phyloP scores from a whole-genome alignment of 768 basidiomycete species.

The Peribolospora baueri region DNA sequence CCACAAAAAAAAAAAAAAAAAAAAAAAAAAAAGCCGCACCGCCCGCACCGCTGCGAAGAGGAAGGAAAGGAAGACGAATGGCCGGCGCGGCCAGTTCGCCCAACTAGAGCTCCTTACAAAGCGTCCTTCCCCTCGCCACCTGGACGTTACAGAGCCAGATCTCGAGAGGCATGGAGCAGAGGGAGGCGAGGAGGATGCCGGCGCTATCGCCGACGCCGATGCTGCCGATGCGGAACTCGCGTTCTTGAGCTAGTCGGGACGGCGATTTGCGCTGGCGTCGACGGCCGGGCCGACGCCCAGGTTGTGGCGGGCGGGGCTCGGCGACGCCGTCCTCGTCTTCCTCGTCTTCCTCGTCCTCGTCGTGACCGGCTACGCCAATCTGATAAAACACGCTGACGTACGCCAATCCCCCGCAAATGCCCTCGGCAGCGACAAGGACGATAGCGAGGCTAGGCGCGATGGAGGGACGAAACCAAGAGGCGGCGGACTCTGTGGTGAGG shows the following conservation, averaged over 20 bases:
- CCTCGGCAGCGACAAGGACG: constrained; percentile 58
- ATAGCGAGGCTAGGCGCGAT: constrained; percentile 31
- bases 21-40: no score
- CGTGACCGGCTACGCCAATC: constrained; percentile 32
- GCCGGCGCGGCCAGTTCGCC: no score
- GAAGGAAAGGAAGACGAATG: no score
- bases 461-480: constrained; percentile 16
- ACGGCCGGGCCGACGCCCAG: no score
- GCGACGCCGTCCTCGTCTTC: constrained; percentile 27
- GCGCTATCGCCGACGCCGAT: constrained; percentile 64
- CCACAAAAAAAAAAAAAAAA: no score
- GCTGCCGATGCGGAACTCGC: constrained; percentile 73
- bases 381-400: constrained; percentile 77
- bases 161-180: constrained; percentile 50
- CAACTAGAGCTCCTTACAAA: constrained; percentile 39
- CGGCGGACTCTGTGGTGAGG: constrained; percentile 1
- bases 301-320: no score
- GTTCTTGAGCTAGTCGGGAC: constrained; percentile 17
- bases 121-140: constrained; percentile 37
- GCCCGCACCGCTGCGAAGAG: not conserved
- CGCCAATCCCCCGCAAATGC: constrained; percentile 72
- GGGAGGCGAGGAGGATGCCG: constrained; percentile 40
- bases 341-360: constrained; percentile 2
- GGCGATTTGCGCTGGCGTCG: constrained; percentile 40
- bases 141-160: constrained; percentile 51